Percentiles rank a stretch among this genome's conserved stretches.
Evolutionary conservation across 176 grass and related monocot species (phyloP).

Genomic region (Elymus sibiricus): DNA sequence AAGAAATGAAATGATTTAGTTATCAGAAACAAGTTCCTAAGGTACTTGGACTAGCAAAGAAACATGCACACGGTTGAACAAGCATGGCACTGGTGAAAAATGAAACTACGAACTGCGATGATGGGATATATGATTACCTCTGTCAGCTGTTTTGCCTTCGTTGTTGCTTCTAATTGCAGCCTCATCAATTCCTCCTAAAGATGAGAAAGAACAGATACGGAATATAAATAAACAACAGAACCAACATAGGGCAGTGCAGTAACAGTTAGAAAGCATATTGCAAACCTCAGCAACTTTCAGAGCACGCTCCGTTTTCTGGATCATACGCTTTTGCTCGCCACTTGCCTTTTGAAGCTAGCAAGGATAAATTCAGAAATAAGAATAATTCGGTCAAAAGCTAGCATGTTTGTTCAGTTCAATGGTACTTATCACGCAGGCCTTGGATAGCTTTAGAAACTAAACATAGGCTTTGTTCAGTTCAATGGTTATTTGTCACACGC

Average conservation of each 20-base stretch:
- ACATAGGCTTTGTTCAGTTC: background rate
- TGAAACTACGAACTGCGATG: background rate
- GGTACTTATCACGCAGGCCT: background rate
- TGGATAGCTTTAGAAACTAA: background rate
- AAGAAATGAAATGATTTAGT: background rate
- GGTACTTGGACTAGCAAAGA: background rate
- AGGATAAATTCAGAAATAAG: slow-evolving; percentile 20
- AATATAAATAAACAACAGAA: slow-evolving; percentile 17
- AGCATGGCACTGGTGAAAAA: background rate
- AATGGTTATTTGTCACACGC: background rate
- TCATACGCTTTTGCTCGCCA: slow-evolving; percentile 61
- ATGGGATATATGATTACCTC: slow-evolving; percentile 50
- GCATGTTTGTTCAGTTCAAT: background rate
- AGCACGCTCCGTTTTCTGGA: slow-evolving; percentile 84
- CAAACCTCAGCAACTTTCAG: slow-evolving; percentile 95
- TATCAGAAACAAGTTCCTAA: background rate
- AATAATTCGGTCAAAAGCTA: slow-evolving; percentile 5
- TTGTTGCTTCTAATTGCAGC: slow-evolving; percentile 71
- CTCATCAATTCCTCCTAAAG: slow-evolving; percentile 86
- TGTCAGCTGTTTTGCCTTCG: slow-evolving; percentile 68
- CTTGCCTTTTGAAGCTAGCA: slow-evolving; percentile 78
- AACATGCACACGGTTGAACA: background rate
- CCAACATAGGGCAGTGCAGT: background rate
- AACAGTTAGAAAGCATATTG: slow-evolving; percentile 9
- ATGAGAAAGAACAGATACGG: slow-evolving; percentile 14